Base-by-base conservation (phyloP, 2,329 filamentous ascomycete species). In the Penicillium sp. region DNA sequence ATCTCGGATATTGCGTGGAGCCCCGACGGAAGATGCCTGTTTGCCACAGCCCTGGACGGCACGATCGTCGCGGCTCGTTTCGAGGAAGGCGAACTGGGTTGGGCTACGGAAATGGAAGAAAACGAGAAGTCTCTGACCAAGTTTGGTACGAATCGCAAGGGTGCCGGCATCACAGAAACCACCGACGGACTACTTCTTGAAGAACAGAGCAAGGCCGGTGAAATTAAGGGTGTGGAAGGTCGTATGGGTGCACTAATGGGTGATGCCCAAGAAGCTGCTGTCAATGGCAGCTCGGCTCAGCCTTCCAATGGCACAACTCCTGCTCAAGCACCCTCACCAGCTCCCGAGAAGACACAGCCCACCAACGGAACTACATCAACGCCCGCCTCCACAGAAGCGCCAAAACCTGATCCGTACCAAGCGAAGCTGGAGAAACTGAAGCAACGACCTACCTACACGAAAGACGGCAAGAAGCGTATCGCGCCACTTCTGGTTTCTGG, bases 201-300 rank as follows among this genome's bases (percentile, higher is more conserved):
- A 75, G 92, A 95, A 64, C 89, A 88, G 70, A 96, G 92, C 75
- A 97, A 95, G 70, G 92, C 89, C 39, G 93, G 89, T 19, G 94
- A 99, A 71, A 83, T 93, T 28, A 90, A 88, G 60, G 92, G 89
- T 5, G 92, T 93, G 0, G 91, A 99, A 75, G 94, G 92, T 2
- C 86, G 93, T 61, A 99, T 99, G 94, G 94, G 94, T 11, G 93
- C 93, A n/a, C 77, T 99, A 33, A 99, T 99, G 94, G 93, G 93
- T 5, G 92, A 96, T 68, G 83, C 83, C 16, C 81, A 81, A 3
- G 84, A 85, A 36, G 77, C 79, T 47, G 71, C 75, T 8, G 23
- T 77, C 70, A 72, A 90, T 60, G 80, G 79, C 14, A 69, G 72
- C 11, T 48, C 67, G n/a, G 67, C 72, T 16, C 60, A 62, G 19